Evolutionary conservation across 2,329 filamentous ascomycete species (phyloP).

Genomic region (Penicillium griseofulvum): DNA sequence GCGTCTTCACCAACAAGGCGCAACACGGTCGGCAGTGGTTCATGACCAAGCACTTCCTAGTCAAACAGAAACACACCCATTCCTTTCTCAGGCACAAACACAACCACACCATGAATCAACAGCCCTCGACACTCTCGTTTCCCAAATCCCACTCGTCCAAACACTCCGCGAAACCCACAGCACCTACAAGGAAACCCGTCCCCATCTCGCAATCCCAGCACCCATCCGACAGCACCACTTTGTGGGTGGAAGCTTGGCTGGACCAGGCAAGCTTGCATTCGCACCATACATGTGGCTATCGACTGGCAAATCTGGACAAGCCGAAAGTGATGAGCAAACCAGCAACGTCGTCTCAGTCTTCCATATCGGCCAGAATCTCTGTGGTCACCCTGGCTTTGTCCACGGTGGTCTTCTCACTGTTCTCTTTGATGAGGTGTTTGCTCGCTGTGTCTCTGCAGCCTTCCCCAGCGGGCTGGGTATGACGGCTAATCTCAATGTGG

Average conservation of each 20-base stretch:
- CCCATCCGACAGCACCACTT: constrained; percentile 68
- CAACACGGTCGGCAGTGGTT: constrained; percentile 22
- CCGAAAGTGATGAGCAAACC: background rate
- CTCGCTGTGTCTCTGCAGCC: constrained; percentile 32
- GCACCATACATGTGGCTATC: constrained; percentile 60
- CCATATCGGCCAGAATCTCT: constrained; percentile 34
- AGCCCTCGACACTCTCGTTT: constrained; percentile 26
- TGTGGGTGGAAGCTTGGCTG: constrained; percentile 73
- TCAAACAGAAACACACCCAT: constrained; percentile 11
- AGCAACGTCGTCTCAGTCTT: constrained; percentile 30
- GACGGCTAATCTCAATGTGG: constrained; percentile 39
- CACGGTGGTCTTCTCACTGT: constrained; percentile 37
- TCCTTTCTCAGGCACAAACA: constrained; percentile 4
- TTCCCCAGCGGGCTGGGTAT: constrained; percentile 36
- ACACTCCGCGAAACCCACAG: constrained; percentile 61
- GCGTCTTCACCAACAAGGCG: constrained; percentile 22
- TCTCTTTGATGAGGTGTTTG: constrained; percentile 40
- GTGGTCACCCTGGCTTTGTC: constrained; percentile 37
- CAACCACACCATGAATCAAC: background rate
- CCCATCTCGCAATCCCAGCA: constrained; percentile 77
- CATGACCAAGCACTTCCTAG: constrained; percentile 23
- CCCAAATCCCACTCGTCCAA: constrained; percentile 63
- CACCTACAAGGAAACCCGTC: constrained; percentile 69
- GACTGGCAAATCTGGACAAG: background rate
- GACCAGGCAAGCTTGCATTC: constrained; percentile 69